These are phyloP conservation scores for Forsythia viridissima DNA, from an alignment of 257 asterid species.

Conservation along the genomic window DNA sequence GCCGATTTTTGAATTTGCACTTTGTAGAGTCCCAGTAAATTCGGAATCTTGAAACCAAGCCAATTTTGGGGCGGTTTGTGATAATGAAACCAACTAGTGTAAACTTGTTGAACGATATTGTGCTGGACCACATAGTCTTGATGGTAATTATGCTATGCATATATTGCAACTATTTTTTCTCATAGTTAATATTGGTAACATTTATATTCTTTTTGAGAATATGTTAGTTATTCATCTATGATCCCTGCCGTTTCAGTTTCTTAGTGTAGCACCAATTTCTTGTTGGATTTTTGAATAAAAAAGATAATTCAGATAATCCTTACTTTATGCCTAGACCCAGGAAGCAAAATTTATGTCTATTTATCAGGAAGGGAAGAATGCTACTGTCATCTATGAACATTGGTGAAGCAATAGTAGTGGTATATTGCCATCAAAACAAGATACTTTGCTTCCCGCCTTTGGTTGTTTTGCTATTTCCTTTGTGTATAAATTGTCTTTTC, in stretches of 20 bases:
- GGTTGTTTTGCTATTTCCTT: background rate
- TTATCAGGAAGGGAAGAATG: background rate
- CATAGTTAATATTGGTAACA: background rate
- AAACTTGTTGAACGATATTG: background rate
- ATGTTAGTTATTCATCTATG: background rate
- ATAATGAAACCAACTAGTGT: background rate
- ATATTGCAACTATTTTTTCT: background rate
- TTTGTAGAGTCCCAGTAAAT: background rate
- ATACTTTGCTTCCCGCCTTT: background rate
- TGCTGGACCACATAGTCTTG: too few species aligned
- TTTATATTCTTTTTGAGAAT: background rate
- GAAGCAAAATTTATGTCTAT: background rate
- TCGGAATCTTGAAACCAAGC: background rate
- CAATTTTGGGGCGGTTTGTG: background rate
- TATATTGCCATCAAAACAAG: background rate
- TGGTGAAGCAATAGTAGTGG: background rate
- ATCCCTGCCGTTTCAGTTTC: background rate
- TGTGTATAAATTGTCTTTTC: background rate
- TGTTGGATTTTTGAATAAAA: background rate
- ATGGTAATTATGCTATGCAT: too few species aligned
- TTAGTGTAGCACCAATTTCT: background rate
- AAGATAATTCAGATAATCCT: background rate
- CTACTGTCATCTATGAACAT: background rate
- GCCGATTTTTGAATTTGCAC: background rate
- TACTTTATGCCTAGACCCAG: background rate